Percentiles rank a stretch among this genome's conserved stretches.
Evolutionary conservation across 75 land plant species (phyloP).

Genomic region (Ceratopteris richardii): DNA sequence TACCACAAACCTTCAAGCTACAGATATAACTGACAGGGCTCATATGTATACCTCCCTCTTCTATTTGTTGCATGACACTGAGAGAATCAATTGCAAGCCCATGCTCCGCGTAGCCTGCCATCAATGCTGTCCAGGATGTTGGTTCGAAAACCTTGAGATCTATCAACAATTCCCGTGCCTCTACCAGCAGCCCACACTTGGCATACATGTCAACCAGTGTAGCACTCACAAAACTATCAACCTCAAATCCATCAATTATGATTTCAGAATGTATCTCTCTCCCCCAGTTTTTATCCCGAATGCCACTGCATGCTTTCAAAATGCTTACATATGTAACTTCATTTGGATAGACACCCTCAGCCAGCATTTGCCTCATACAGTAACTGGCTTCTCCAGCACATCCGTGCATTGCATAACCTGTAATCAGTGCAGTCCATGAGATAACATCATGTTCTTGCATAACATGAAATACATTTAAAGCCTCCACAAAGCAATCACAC

Average conservation of each 20-base stretch:
- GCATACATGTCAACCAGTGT: constrained; percentile 14
- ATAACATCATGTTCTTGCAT: constrained; percentile 9
- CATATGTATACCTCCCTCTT: neutral
- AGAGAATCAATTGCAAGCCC: constrained; percentile 7
- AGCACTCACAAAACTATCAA: neutral
- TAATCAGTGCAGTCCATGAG: constrained; percentile 18
- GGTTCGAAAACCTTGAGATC: constrained; percentile 1
- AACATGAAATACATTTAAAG: constrained; percentile 11
- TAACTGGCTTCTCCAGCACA: constrained; percentile 18
- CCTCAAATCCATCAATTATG: constrained; percentile 9
- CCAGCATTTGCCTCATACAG: constrained; percentile 24
- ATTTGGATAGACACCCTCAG: constrained; percentile 16
- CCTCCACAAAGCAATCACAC: constrained; percentile 14
- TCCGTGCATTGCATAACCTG: constrained; percentile 14
- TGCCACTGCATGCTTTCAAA: constrained; percentile 24
- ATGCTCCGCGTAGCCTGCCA: constrained; percentile 6
- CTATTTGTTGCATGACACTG: neutral
- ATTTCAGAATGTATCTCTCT: constrained; percentile 11
- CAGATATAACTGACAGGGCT: no score
- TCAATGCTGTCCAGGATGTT: constrained; percentile 10
- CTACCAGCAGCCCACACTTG: neutral
- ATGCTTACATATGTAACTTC: constrained; percentile 27
- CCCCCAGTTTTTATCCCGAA: constrained; percentile 8
- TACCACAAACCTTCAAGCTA: no score
- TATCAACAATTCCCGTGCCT: neutral